Evolutionary conservation across 108 stramenopile species (phyloP).

Genomic region (Skeletonema costatum): DNA sequence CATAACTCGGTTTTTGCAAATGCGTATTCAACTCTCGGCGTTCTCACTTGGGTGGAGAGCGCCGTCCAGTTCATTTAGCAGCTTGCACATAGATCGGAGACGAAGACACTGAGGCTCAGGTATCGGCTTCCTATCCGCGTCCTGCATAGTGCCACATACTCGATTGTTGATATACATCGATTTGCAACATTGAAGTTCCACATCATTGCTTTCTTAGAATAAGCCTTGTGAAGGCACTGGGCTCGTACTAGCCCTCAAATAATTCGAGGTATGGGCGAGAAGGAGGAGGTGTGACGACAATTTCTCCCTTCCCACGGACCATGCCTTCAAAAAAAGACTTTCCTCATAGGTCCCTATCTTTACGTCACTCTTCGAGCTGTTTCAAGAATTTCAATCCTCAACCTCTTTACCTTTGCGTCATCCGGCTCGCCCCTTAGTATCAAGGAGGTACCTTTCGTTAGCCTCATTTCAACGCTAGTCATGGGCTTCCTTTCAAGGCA

Average conservation of each 20-base stretch:
- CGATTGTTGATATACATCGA: constrained; percentile 9
- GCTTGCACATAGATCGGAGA: no score
- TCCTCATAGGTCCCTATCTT: constrained; percentile 32
- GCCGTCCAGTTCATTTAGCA: no score
- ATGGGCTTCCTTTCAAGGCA: constrained; percentile 51
- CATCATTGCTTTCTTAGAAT: constrained; percentile 1
- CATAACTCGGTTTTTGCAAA: not conserved
- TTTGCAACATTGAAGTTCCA: not conserved
- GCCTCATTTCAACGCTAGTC: constrained; percentile 11
- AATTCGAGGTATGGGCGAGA: not conserved
- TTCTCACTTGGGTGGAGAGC: no score
- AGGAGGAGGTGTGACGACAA: constrained; percentile 25
- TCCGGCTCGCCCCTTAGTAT: not conserved
- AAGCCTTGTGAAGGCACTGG: constrained; percentile 4
- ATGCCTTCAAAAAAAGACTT: constrained; percentile 50
- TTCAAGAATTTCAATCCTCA: constrained; percentile 8
- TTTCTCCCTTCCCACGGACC: constrained; percentile 18
- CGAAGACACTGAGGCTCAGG: no score
- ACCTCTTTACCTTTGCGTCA: not conserved
- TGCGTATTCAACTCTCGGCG: not conserved
- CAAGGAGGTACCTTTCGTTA: constrained; percentile 3
- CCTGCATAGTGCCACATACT: constrained; percentile 22
- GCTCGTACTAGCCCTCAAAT: constrained; percentile 17
- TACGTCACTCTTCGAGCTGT: constrained; percentile 10
- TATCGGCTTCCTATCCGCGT: constrained; percentile 11